Evolutionary conservation across 2,329 filamentous ascomycete species (phyloP), one percentile per base, ranked within the genome.

Genomic region (Trichoderma pleuroti): DNA sequence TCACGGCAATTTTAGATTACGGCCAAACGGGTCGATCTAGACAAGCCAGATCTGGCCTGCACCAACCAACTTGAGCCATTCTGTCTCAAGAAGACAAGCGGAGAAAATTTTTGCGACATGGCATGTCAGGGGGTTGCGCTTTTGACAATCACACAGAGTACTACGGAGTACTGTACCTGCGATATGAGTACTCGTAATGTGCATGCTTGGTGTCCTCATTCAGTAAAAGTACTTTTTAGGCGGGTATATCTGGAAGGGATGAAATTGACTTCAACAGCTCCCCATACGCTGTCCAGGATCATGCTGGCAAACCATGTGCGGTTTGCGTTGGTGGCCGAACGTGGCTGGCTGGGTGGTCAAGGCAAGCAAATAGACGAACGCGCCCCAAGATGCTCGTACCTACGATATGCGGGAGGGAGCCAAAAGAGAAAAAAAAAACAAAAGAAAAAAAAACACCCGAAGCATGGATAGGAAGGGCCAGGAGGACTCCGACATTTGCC

Each of bases 1-100:
- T 71, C 70, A 71, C 63, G 70, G 70, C 70, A 68, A 71, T 71
- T 71, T 70, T 71, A 68, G 64, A 65, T 66, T 65, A 60, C 57
- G 62, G 46, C 56, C 62, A 71, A 71, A 64, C 70, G 70, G 70
- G 63, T 68, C 70, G 70, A 71, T 71, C 69, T 64, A 61, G 66
- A 70, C 61, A 70, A 62, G 61, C 52, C 57, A 70, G 67, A 70
- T 63, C 70, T 65, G 70, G 59, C 52, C 52, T 71, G 70, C 56
- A 63, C 67, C 67, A 62, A 68, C 65, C 65, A 68, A 52, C 66
- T 28, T 49, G 34, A 28, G 39, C 39, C 66, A 26, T 36, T 52
- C 56, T 61, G 66, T 52, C 66, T 68, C 28, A 16, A 52, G 30
- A 52, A 42, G 52, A 30, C 39, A 68, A 24, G 56, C 65, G 56